Base-by-base conservation (phyloP, 2,329 filamentous ascomycete species). In the Penicillium sp. region DNA sequence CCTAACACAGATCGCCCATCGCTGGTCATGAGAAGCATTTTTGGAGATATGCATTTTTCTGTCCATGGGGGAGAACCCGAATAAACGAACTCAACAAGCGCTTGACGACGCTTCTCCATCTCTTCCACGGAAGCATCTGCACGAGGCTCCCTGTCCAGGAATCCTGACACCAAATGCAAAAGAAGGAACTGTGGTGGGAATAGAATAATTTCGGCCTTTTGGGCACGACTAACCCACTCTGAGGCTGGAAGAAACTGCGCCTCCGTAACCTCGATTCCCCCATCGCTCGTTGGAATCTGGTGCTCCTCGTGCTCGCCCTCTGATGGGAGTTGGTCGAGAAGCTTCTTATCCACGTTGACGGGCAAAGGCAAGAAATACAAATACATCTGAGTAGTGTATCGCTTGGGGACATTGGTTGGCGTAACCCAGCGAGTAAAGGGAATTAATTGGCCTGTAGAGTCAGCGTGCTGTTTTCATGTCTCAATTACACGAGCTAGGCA, bases 361-460 rank as follows among this genome's bases (percentile, higher is more conserved):
- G 76, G 73, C 12, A 87, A 76, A 0, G 92, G 92, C 3, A 97
- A 82, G 74, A 96, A 88, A 75, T 96, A 96, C 12, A 97, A 74
- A 76, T 97, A 99, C 93, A 97, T 97, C 72, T 97, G 93, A 0
- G 93, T 97, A 0, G 90, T 91, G 77, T 96, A 99, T 45, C 94
- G 84, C 66, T 88, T 91, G 0, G 86, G 83, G 1, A 88, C 78
- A 60, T 84, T 86, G 0, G 65, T 68, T 0, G 93, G 93, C 2
- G 94, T 97, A 55, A 97, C 82, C 94, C 94, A 97, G 53, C 91
- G 85, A 0, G 93, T 96, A 70, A 96, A 97, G 0, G 93, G 91
- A 8, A 90, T 78, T 3, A 97, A 78, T 38, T 81, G 79, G 1
- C 87, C 87, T 85, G 48, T 33, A 25, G 6, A 45, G 7, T 43